Base-by-base conservation (phyloP, 2,329 filamentous ascomycete genomes). In the Alternaria ethzedia region DNA sequence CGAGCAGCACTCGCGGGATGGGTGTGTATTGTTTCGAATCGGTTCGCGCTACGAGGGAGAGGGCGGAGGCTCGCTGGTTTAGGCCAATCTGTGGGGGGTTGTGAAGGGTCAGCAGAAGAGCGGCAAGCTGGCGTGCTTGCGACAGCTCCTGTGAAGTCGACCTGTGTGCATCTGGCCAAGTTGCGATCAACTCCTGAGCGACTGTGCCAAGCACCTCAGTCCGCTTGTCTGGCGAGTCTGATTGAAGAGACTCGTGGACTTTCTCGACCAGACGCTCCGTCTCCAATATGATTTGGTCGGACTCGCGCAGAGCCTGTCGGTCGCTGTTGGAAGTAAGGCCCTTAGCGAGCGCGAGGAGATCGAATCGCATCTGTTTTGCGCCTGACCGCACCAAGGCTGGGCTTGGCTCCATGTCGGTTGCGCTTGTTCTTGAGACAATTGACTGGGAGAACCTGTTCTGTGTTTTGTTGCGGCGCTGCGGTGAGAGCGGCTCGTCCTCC, bases 81-180 rank as follows among this genome's bases (percentile, higher is more conserved):
- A 70, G 56, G 55, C 62, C 55, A 32, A 71, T 20, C 26, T 78
- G 74, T n/a, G 80, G 72, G 50, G 86, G 85, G 54, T 89, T 87
- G 79, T 97, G 93, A 71, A 97, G 87, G 65, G 89, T 89, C 41
- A 98, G 86, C 41, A 96, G 85, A 23, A 97, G 84, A 28, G 89
- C 89, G 15, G 91, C 90, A n/a, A 97, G 78, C 71, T 90, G 97
- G 59, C 88, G 87, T 5, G 94, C 94, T 75, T 95, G 94, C 57
- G 89, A 89, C 6, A 89, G 82, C 5, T 88, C 85, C 7, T 2
- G 88, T 85, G 65, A 46, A 10, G 61, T 43, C 17, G 63, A 32
- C 57, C 64, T 72, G 30, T 68, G 63, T 3, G 71, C 28, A 88
- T 91, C 0, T 90, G 91, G 74, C 87, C 88, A 81, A 11, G 75